Base-by-base conservation (phyloP, 2,329 filamentous ascomycete genomes). In the Beauveria varroae region DNA sequence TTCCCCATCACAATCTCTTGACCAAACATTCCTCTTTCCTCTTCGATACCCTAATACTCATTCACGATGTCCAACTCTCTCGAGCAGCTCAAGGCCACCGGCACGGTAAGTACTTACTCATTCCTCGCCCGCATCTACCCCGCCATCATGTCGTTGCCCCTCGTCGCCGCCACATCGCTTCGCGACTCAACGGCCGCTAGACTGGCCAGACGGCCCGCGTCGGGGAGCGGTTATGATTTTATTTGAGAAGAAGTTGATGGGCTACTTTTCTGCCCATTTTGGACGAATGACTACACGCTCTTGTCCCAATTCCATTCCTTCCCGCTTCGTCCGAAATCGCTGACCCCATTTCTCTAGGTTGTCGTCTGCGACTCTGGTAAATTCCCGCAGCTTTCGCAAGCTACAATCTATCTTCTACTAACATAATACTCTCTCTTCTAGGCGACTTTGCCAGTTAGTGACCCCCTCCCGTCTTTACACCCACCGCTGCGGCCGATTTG, bases 291-390 rank as follows among this genome's bases (percentile, higher is more conserved):
- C 6, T 9, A 24, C 24, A 1, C 6, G 5, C 43, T 49, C 44
- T 14, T 43, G 47, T 10, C 12, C 5, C 40, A 50, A 37, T 53
- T 14, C 41, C 24, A 49, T 37, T 3, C 43, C 9, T 30, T 18
- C 14, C 58, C 43, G n/a, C 43, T 24, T 61, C 28, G 16, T 28
- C 20, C 18, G 7, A 41, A 34, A 10, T 22, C 22, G 58, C 58
- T 61, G 43, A 61, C 58, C 30, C 46, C 41, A 41, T 47, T 22
- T 43, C 30, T 37, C 20, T 58, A 95, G 91, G 89, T 91, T 67
- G 95, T 98, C 74, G 95, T 98, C 78, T 93, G 90, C 78, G 95
- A 98, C 83, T 96, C 93, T 78, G 95, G 93, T 88, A 89, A 80
- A 82, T 75, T 73, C 67, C 70, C 73, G 67, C 72, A 73, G 60